Conservation (phyloP, 2,329 filamentous ascomycete genomes). For the Colletotrichum eleusines region DNA sequence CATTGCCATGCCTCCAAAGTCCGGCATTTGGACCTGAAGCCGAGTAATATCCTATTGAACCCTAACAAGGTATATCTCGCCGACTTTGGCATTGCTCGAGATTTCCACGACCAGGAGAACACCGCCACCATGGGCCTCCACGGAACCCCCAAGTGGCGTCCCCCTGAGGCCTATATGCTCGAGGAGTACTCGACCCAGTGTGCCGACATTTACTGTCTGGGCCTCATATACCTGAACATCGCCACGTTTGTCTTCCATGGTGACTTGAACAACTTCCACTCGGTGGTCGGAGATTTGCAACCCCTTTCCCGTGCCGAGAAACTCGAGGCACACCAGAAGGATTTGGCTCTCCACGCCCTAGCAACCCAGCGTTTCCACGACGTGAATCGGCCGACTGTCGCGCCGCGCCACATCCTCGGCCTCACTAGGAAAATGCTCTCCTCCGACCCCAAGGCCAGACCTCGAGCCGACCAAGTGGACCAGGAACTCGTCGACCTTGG, state of each 20-base stretch:
- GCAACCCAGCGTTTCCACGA: slow-evolving; percentile 54
- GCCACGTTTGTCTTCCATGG: slow-evolving; percentile 58
- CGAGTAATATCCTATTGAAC: slow-evolving; percentile 60
- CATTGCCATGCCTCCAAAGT: slow-evolving; percentile 58
- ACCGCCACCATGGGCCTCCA: slow-evolving; percentile 57
- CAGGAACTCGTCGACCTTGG: slow-evolving; percentile 59
- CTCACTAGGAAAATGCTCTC: slow-evolving; percentile 54
- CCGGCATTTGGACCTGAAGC: slow-evolving; percentile 62
- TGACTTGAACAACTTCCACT: slow-evolving; percentile 54
- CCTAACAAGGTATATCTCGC: slow-evolving; percentile 60
- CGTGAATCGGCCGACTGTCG: slow-evolving; percentile 53
- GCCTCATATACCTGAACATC: slow-evolving; percentile 59
- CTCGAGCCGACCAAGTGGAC: slow-evolving; percentile 53
- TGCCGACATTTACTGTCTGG: slow-evolving; percentile 63
- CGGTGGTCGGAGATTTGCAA: slow-evolving; percentile 46
- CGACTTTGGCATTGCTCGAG: slow-evolving; percentile 63
- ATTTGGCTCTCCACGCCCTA: slow-evolving; percentile 52
- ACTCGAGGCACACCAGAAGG: slow-evolving; percentile 51
- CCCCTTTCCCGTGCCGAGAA: slow-evolving; percentile 50
- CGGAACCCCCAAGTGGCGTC: slow-evolving; percentile 59
- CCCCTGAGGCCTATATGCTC: slow-evolving; percentile 57
- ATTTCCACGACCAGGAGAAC: slow-evolving; percentile 59
- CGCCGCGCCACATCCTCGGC: slow-evolving; percentile 55
- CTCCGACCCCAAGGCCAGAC: slow-evolving; percentile 49
- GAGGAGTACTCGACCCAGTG: slow-evolving; percentile 59